phyloP scores from a whole-genome alignment of 441 rosid species.

The California macrophylla region DNA sequence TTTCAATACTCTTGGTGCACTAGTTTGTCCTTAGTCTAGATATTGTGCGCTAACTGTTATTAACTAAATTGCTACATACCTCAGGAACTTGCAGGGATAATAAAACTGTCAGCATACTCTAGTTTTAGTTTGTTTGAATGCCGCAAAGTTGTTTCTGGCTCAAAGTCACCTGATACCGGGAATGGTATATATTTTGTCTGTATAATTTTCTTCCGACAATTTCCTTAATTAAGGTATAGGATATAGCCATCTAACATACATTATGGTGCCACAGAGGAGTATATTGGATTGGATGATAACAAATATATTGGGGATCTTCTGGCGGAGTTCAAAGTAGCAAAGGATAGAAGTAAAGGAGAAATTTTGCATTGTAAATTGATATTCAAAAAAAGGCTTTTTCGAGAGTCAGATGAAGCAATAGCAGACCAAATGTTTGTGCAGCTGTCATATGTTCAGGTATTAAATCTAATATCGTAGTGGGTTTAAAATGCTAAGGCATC shows the following conservation, averaged over 20 bases:
- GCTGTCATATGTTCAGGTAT: conserved; percentile 88
- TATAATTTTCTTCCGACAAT: conserved; percentile 11
- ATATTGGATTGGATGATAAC: conserved; percentile 89
- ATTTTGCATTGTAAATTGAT: conserved; percentile 81
- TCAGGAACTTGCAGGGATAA: conserved; percentile 96
- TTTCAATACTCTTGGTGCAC: background rate
- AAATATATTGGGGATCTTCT: conserved; percentile 88
- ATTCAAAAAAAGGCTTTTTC: conserved; percentile 83
- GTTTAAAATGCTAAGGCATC: background rate
- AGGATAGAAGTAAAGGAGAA: conserved; percentile 91
- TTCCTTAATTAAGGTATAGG: conserved; percentile 10
- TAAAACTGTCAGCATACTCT: conserved; percentile 75
- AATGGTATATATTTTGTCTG: conserved; percentile 44
- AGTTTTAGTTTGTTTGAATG: conserved; percentile 94
- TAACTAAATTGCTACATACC: conserved; percentile 13
- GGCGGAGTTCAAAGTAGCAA: conserved; percentile 82
- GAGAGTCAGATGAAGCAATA: conserved; percentile 96
- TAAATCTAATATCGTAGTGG: conserved; percentile 20
- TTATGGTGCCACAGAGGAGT: conserved; percentile 59
- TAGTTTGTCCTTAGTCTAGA: background rate
- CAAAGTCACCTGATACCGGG: conserved; percentile 80
- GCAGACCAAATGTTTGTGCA: conserved; percentile 91
- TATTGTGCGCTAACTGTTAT: background rate
- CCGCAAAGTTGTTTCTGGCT: conserved; percentile 82
- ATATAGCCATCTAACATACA: conserved; percentile 21